Evolutionary conservation across 331 rosid genomes (phyloP).

Genomic region (Phaseolus coccineus): DNA sequence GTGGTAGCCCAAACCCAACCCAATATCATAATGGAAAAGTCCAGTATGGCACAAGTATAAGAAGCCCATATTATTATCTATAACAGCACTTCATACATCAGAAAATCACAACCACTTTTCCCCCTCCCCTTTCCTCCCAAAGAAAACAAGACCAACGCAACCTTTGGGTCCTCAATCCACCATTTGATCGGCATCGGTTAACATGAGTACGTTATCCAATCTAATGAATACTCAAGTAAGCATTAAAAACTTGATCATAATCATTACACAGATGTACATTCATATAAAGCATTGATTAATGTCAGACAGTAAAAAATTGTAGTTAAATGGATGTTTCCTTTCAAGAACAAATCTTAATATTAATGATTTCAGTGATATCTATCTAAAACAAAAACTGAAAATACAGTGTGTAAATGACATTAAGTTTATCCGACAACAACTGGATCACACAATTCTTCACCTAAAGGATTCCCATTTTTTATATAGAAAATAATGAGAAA

Average conservation of each 20-base stretch:
- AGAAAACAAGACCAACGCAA: not conserved
- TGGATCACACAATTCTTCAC: not conserved
- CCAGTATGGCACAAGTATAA: not conserved
- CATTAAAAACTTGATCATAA: not conserved
- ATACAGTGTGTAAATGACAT: not conserved
- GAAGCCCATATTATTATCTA: not conserved
- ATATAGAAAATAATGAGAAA: not conserved
- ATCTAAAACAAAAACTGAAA: not conserved
- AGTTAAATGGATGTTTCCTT: not conserved
- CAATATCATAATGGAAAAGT: not conserved
- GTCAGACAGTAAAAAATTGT: not conserved
- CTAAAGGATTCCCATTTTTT: not conserved
- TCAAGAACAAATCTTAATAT: not conserved
- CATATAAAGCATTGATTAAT: not conserved
- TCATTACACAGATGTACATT: not conserved
- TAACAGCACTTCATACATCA: not conserved
- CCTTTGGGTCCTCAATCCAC: not conserved
- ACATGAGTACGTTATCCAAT: not conserved
- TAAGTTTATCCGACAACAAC: not conserved
- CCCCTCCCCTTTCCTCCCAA: not conserved
- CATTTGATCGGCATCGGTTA: not conserved
- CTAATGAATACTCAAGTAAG: not conserved
- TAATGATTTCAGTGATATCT: not conserved
- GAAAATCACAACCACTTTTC: not conserved
- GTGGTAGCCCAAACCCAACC: conserved; percentile 23